phyloP scores from a whole-genome alignment of 1,284 basidiomycete genomes.

The Hemileia vastatrix region DNA sequence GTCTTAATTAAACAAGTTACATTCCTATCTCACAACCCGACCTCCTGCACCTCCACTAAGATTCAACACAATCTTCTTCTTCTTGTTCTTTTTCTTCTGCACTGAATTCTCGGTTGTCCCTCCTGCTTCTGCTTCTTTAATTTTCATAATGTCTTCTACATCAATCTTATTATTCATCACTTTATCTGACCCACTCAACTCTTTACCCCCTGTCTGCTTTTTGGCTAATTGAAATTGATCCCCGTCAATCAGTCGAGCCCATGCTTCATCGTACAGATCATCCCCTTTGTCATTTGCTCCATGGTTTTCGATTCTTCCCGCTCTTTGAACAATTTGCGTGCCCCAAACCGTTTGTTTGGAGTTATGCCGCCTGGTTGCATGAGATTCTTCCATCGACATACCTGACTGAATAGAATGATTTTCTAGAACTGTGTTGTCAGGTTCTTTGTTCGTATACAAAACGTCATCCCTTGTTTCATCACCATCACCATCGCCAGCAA shows the following conservation, averaged over 20 bases:
- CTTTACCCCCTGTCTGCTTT: too few species aligned
- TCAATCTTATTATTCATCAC: too few species aligned
- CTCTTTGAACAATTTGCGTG: neutral
- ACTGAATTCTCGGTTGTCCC: neutral
- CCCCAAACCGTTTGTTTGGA: constrained; percentile 23
- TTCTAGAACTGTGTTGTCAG: neutral
- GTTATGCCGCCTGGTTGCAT: constrained; percentile 12
- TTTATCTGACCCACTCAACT: too few species aligned
- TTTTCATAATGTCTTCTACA: too few species aligned
- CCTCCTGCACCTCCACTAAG: neutral
- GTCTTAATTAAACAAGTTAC: too few species aligned
- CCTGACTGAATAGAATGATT: too few species aligned
- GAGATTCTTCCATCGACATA: too few species aligned
- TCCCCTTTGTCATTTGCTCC: neutral
- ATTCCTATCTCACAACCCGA: too few species aligned
- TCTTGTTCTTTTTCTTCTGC: neutral
- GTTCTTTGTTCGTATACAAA: neutral
- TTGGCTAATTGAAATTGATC: too few species aligned
- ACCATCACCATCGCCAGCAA: neutral
- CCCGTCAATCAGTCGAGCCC: neutral
- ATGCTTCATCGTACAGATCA: neutral
- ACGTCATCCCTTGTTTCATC: neutral
- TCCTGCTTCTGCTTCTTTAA: neutral
- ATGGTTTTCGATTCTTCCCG: too few species aligned
- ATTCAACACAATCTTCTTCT: neutral